phyloP scores from a whole-genome alignment of 768 basidiomycete species.

The Amanita brunnescens region DNA sequence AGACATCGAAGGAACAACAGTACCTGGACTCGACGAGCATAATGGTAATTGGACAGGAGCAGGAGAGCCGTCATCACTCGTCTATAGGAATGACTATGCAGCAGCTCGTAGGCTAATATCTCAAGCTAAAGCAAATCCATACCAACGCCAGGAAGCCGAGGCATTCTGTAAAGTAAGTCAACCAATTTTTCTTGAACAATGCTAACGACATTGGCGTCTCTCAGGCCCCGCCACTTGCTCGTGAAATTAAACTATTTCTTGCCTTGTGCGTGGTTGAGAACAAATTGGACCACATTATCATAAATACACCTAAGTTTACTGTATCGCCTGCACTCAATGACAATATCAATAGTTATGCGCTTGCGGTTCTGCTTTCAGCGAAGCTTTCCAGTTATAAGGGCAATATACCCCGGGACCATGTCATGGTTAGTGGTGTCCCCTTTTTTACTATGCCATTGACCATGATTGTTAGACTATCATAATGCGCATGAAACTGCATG shows the following conservation, averaged over 20 bases:
- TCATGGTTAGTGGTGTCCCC: conserved; percentile 17
- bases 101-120: too few relatives aligned
- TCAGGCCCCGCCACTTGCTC: background rate
- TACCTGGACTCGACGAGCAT: too few relatives aligned
- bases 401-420: conserved; percentile 9
- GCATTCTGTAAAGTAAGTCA: too few relatives aligned
- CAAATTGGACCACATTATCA: conserved; percentile 6
- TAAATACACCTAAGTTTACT: background rate
- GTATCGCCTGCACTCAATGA: conserved; percentile 7
- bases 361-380: conserved; percentile 15
- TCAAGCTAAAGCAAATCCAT: too few relatives aligned
- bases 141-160: too few relatives aligned
- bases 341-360: conserved; percentile 14
- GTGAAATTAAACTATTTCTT: background rate
- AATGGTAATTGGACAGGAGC: too few relatives aligned
- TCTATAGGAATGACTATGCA: too few relatives aligned
- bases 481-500: conserved; percentile 10
- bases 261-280: background rate
- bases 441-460: too few relatives aligned
- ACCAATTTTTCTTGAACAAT: too few relatives aligned
- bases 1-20: too few relatives aligned
- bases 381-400: conserved; percentile 18
- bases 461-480: conserved; percentile 15
- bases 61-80: too few relatives aligned
- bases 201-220: too few relatives aligned